These are phyloP conservation scores for Aegilops speltoides DNA, from an alignment of 176 grass and related monocot species.

Conservation along the genomic window DNA sequence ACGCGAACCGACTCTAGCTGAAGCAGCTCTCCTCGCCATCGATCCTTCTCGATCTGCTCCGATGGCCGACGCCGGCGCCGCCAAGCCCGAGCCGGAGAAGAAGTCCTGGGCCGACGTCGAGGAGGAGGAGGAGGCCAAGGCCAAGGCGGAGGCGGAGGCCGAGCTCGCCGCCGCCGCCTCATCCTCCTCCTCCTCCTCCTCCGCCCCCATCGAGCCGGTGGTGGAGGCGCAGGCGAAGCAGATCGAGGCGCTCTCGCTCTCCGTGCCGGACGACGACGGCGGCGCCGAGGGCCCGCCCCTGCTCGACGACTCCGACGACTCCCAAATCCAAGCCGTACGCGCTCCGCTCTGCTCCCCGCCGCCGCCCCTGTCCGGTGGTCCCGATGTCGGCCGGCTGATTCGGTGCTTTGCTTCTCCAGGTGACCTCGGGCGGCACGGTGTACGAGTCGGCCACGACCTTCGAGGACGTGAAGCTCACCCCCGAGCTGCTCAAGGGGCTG, in stretches of 20 bases:
- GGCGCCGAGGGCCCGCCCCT: slow-evolving; percentile 35
- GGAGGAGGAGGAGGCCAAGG: slow-evolving; percentile 75
- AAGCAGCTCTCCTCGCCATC: neutral
- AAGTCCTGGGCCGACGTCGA: slow-evolving; percentile 78
- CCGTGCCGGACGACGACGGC: slow-evolving; percentile 41
- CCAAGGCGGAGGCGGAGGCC: slow-evolving; percentile 27
- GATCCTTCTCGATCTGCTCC: slow-evolving; percentile 29
- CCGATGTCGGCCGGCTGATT: neutral
- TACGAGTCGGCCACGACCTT: slow-evolving; percentile 82
- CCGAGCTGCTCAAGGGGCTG: slow-evolving; percentile 73
- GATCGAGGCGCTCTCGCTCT: slow-evolving; percentile 70
- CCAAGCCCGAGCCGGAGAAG: slow-evolving; percentile 57
- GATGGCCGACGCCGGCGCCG: slow-evolving; percentile 46
- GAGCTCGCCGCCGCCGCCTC: neutral
- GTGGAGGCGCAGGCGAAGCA: slow-evolving; percentile 60
- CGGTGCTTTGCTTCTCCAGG: slow-evolving; percentile 36
- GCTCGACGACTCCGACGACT: slow-evolving; percentile 79
- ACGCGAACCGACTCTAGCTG: neutral
- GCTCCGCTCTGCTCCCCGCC: neutral
- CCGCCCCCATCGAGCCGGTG: neutral
- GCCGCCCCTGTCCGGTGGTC: neutral
- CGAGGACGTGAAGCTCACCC: slow-evolving; percentile 79
- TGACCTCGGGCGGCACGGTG: slow-evolving; percentile 79
- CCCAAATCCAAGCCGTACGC: slow-evolving; percentile 84
- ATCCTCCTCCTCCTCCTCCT: neutral